These are phyloP conservation scores for Chaetomium sp. DNA, from an alignment of 2,329 filamentous ascomycete genomes.

Conservation along the genomic window DNA sequence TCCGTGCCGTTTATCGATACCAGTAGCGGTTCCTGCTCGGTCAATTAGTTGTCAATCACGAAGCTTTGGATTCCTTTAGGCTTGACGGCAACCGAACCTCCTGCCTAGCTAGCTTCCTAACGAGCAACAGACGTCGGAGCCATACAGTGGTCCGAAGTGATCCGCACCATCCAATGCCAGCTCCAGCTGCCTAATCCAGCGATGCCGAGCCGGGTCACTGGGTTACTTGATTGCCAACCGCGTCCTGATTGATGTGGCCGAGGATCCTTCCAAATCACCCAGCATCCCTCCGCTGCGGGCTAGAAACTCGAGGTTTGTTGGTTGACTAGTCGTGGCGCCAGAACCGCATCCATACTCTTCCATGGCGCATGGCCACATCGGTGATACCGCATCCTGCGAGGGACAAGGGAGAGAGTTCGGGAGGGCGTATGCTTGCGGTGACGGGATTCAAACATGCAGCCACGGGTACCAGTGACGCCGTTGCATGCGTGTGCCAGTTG, in stretches of 20 bases:
- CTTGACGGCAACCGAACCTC: not conserved
- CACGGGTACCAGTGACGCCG: not conserved
- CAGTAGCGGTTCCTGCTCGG: not conserved
- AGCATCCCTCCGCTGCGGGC: not conserved
- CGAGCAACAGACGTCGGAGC: not conserved
- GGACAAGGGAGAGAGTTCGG: not conserved
- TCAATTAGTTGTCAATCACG: not conserved
- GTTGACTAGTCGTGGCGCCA: not conserved
- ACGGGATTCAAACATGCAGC: not conserved
- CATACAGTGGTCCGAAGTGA: conserved; percentile 16
- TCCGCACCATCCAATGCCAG: conserved; percentile 13
- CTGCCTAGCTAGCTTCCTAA: not conserved
- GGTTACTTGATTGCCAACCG: conserved; percentile 6
- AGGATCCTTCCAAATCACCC: not conserved
- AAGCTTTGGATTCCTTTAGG: not conserved
- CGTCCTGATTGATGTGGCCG: not conserved
- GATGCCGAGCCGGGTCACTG: conserved; percentile 23
- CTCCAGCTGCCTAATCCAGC: conserved; percentile 29
- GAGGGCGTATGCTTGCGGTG: not conserved
- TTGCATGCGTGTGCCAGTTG: not conserved
- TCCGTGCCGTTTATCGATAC: not conserved
- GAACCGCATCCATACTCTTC: not conserved
- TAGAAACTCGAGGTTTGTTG: not conserved
- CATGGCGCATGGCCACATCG: not conserved
- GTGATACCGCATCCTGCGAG: not conserved